Evolutionary conservation across 495 filamentous ascomycete genomes (phyloP).

Genomic region (Neurospora sp.): DNA sequence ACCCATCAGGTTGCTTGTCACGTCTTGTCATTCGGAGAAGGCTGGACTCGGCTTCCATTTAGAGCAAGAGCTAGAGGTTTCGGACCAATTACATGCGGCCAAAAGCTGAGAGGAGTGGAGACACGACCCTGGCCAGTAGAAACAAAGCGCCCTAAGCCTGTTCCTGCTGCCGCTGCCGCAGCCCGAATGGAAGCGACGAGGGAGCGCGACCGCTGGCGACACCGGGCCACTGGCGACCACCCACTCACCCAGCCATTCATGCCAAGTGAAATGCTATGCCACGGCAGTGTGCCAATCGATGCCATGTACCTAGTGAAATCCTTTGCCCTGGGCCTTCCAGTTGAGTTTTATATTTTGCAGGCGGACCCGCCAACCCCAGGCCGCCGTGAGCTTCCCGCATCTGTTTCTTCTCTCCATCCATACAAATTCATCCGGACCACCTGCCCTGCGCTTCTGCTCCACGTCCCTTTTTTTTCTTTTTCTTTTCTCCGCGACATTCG

Average conservation of each 20-base stretch:
- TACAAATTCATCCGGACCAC: background rate
- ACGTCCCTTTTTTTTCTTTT: background rate
- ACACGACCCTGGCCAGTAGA: background rate
- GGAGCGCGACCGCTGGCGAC: background rate
- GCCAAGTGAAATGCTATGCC: background rate
- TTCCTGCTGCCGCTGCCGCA: background rate
- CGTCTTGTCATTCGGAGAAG: conserved; percentile 17
- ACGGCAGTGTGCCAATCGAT: background rate
- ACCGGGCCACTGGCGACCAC: background rate
- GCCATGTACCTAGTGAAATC: background rate
- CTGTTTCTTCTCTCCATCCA: background rate
- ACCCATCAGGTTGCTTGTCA: background rate
- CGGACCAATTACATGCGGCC: conserved; percentile 4
- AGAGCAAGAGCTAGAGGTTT: conserved; percentile 4
- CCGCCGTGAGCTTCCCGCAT: background rate
- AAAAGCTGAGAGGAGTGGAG: background rate
- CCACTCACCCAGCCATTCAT: background rate
- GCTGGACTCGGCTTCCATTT: conserved; percentile 13
- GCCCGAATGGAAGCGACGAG: background rate
- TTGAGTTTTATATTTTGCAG: background rate
- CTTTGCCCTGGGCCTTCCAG: background rate
- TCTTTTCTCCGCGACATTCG: background rate
- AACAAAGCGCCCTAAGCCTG: background rate
- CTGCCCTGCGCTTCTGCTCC: background rate
- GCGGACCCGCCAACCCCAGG: background rate